Base-by-base conservation (phyloP, 345 rosid species). In the Lepidium africanum region DNA sequence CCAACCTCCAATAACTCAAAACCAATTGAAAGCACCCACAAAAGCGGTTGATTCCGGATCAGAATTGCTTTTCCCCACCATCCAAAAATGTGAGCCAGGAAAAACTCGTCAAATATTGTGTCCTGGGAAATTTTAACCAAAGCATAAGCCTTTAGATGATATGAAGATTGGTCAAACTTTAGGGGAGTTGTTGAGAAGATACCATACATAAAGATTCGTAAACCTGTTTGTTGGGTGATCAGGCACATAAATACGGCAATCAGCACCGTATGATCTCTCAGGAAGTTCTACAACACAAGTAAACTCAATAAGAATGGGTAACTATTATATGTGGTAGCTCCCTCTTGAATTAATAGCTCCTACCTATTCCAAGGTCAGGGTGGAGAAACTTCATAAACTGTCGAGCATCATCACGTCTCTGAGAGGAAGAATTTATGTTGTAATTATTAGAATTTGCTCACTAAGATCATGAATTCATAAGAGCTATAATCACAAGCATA, bases 11-110 rank as follows among this genome's bases (percentile, higher is more conserved):
- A 80, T 78, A 91, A 71, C 86, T 95, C 99, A 80, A 95, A 95
- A 67, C 97, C 99, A 78, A 95, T 73, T 9, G 97, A 95, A 43
- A 95, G 87, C 59, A 95, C 92, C 99, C 99, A 95, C 2, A 91
- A 85, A 81, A 95, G 95, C 2, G 97, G 88, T 75, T 91, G 99
- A 72, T 95, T 95, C 59, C 97, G 92, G 49, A 95, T 78, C 74
- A 95, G 64, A 80, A 91, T 95, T 48, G 99, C 99, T 79, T 95
- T 95, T 52, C 97, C 97, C 99, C 99, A 95, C 99, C 97, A 95
- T 50, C 99, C 99, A 80, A 95, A 86, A 39, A 95, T 87, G 75
- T 95, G 99, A 39, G 99, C 99, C 54, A 91, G 71, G 78, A 95
- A 91, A 82, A 95, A 91, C 71, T 91, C 97, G 73, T 95, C 99